Percentiles rank a stretch among this genome's conserved stretches.
Evolutionary conservation across 805 yeast species (phyloP).

Genomic region (Candida maesae): DNA sequence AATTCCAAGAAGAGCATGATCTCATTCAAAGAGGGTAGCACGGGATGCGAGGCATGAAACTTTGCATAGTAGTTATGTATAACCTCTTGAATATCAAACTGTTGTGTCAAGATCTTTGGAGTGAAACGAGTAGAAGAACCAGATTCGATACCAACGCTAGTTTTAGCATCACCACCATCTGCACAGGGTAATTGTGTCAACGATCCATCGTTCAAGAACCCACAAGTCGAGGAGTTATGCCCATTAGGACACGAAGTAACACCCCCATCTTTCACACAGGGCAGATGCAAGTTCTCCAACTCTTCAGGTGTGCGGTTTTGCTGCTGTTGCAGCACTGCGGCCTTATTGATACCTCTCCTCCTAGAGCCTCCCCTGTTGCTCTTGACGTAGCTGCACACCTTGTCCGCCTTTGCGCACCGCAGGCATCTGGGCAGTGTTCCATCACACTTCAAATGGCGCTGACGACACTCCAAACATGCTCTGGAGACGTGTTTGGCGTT

Average conservation of each 20-base stretch:
- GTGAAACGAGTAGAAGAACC: neutral
- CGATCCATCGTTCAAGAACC: conserved; percentile 15
- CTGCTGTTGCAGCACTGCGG: conserved; percentile 4
- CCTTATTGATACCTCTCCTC: conserved; percentile 41
- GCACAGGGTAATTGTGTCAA: conserved; percentile 23
- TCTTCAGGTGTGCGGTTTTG: conserved; percentile 1
- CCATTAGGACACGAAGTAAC: conserved; percentile 24
- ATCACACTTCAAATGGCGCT: conserved; percentile 48
- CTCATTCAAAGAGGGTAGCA: conserved; percentile 39
- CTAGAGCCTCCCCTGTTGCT: conserved; percentile 53
- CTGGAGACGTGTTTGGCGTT: conserved; percentile 39
- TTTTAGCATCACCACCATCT: conserved; percentile 2
- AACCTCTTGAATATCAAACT: conserved; percentile 7
- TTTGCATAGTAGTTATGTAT: conserved; percentile 31
- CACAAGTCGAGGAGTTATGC: conserved; percentile 20
- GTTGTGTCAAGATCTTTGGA: conserved; percentile 6
- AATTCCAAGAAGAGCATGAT: conserved; percentile 31
- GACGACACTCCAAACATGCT: conserved; percentile 51
- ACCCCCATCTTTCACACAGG: conserved; percentile 19
- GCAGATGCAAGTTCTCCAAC: conserved; percentile 11
- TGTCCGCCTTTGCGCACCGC: conserved; percentile 34
- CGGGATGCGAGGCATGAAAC: conserved; percentile 44
- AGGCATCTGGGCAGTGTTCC: conserved; percentile 44
- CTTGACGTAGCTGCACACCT: conserved; percentile 45
- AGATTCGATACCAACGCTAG: conserved; percentile 12